Conservation (phyloP, 345 rosid genomes). For the Microthlaspi erraticum region DNA sequence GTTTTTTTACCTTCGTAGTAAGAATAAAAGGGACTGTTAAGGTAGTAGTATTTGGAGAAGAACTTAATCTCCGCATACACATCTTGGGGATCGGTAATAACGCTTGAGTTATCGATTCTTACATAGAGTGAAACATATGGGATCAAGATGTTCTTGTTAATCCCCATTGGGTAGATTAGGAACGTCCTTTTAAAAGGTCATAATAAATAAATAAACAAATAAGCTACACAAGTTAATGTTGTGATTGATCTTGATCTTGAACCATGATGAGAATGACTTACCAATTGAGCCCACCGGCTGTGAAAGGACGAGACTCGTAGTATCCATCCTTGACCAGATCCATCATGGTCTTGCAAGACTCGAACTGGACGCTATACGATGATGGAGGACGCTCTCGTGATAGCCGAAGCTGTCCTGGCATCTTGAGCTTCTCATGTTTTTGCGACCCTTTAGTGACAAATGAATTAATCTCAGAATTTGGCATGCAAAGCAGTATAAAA, state of each 20-base stretch:
- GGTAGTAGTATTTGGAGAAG: neutral
- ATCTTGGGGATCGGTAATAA: neutral
- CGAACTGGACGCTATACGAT: constrained; percentile 16
- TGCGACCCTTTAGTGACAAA: neutral
- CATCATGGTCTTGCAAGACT: neutral
- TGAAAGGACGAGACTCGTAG: constrained; percentile 26
- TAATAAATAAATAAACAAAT: too few species aligned
- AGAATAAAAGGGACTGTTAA: neutral
- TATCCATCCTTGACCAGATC: constrained; percentile 4
- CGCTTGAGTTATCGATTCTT: constrained; percentile 16
- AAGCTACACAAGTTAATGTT: neutral
- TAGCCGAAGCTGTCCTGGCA: neutral
- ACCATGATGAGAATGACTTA: neutral
- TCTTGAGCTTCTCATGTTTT: neutral
- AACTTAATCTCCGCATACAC: constrained; percentile 31
- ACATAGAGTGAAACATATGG: constrained; percentile 1
- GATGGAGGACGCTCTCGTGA: constrained; percentile 20
- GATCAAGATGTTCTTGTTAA: neutral
- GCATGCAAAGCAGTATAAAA: too few species aligned
- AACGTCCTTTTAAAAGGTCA: constrained; percentile 25
- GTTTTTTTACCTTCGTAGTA: constrained; percentile 21
- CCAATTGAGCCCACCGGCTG: constrained; percentile 16
- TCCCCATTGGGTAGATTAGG: constrained; percentile 27
- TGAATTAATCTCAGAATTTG: too few species aligned
- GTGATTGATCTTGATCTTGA: constrained; percentile 5